Base-by-base conservation (phyloP, 2,329 filamentous ascomycete species). In the Aspergillus texensis region DNA sequence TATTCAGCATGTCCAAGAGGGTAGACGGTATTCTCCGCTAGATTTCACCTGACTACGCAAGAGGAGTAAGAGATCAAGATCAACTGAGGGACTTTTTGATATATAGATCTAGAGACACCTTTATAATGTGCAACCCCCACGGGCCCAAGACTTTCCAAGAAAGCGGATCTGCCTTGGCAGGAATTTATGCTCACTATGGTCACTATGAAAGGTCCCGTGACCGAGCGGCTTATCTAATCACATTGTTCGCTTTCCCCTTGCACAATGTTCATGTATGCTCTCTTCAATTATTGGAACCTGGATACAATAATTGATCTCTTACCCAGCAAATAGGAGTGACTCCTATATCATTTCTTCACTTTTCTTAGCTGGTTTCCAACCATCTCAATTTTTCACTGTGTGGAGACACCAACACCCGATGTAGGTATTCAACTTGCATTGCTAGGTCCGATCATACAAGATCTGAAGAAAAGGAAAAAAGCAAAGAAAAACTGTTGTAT, bases 261-360 rank as follows among this genome's bases (percentile, higher is more conserved):
- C 48, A 52, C 48, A 32, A 16, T 34, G 19, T 10, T 32, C 48
- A 52, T 52, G 28, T 19, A 52, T 50, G 16, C 48, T n/a, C 28
- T 19, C 48, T 52, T 52, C 48, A 52, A 52, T 52, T 52, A 52
- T 52, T 52, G 48, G 24, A 30, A 52, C 28, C 28, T 52, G 16
- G 16, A 52, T 52, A 32, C 48, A 52, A 52, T 52, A 32, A 52
- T 32, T 32, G 28, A n/a, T 52, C 11, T 50, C 16, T 8, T 50
- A 10, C 26, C 16, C 16, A 28, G 16, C 26, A 9, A 3, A 50
- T 28, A 30, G 48, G 48, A 21, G 48, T 32, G 48, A 52, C 48
- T 52, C 48, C 48, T 52, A 12, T 30, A 4, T n/a, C 21, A 5
- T 16, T 16, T 8, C 19, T 28, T 14, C 1, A 5, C 24, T 19